Conservation (phyloP, 2,329 filamentous ascomycete genomes). For the Botrytis aclada region DNA sequence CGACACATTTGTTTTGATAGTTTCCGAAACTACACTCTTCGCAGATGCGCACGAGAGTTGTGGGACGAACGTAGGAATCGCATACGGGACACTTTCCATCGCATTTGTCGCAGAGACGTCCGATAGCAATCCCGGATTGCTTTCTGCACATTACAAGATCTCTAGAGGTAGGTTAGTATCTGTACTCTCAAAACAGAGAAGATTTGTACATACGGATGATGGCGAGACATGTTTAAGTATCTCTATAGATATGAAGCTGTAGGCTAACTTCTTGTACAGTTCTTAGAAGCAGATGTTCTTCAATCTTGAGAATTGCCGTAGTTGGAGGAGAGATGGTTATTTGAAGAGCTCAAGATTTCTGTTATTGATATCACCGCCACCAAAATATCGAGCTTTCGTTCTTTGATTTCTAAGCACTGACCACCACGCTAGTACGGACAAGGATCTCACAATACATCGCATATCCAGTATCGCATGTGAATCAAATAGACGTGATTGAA, state of each 20-base stretch:
- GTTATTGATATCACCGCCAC: slow-evolving; percentile 20
- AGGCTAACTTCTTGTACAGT: not conserved
- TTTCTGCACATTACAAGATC: slow-evolving; percentile 99
- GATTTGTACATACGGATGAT: slow-evolving; percentile 62
- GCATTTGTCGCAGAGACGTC: slow-evolving; percentile 98
- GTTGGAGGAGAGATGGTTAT: not conserved
- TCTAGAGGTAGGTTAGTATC: slow-evolving; percentile 43
- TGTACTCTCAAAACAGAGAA: slow-evolving; percentile 4
- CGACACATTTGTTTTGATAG: slow-evolving; percentile 99
- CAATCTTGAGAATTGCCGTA: not conserved
- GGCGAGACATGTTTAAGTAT: slow-evolving; percentile 35
- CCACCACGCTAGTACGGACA: slow-evolving; percentile 20
- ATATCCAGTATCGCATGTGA: not conserved
- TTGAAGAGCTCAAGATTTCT: not conserved
- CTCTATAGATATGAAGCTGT: slow-evolving; percentile 11
- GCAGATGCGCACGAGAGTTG: slow-evolving; percentile 95
- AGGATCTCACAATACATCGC: slow-evolving; percentile 3
- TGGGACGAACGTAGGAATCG: slow-evolving; percentile 97
- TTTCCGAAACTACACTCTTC: slow-evolving; percentile 99
- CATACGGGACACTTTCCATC: slow-evolving; percentile 99
- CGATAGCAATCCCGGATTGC: slow-evolving; percentile 95
- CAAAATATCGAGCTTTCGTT: slow-evolving; percentile 19
- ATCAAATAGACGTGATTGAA: not conserved
- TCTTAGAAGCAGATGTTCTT: not conserved
- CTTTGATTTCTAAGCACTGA: slow-evolving; percentile 27